Conservation (phyloP, 768 basidiomycete genomes). For the Peribolospora kevripleyi region DNA sequence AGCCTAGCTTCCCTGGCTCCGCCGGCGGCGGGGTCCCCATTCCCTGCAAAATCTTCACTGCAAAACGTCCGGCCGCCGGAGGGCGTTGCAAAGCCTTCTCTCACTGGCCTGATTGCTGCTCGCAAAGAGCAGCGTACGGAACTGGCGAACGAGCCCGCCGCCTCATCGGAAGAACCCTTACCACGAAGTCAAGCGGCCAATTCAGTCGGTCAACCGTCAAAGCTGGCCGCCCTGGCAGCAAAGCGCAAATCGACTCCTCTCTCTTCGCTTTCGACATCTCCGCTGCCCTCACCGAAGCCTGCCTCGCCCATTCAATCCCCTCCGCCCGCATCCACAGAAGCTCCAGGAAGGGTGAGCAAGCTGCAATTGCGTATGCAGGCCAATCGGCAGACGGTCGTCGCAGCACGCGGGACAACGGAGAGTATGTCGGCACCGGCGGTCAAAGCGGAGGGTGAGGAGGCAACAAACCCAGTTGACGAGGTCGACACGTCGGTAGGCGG, state of each 20-base stretch:
- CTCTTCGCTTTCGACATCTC: slow-evolving; percentile 5
- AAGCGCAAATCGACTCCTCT: slow-evolving; percentile 10
- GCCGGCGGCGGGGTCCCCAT: neutral
- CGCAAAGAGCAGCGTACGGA: slow-evolving; percentile 2
- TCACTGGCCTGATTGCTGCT: slow-evolving; percentile 8
- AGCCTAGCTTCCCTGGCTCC: too few species aligned
- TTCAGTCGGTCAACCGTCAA: slow-evolving; percentile 16
- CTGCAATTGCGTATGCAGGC: slow-evolving; percentile 6
- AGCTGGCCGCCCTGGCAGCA: slow-evolving; percentile 19
- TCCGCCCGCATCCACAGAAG: too few species aligned
- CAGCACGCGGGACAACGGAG: too few species aligned
- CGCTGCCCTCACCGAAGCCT: neutral
- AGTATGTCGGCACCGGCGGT: too few species aligned
- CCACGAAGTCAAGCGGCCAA: neutral
- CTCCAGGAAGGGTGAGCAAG: neutral
- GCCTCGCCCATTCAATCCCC: neutral
- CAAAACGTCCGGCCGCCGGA: neutral
- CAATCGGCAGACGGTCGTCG: neutral
- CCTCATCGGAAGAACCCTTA: too few species aligned
- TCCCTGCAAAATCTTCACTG: neutral
- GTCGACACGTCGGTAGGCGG: too few species aligned
- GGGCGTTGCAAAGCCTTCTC: slow-evolving; percentile 3
- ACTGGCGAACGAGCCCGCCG: neutral
- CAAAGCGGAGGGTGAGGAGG: too few species aligned
- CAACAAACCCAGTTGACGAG: too few species aligned